phyloP scores from a whole-genome alignment of 2,329 filamentous ascomycete species.

The Diaporthe batatas region DNA sequence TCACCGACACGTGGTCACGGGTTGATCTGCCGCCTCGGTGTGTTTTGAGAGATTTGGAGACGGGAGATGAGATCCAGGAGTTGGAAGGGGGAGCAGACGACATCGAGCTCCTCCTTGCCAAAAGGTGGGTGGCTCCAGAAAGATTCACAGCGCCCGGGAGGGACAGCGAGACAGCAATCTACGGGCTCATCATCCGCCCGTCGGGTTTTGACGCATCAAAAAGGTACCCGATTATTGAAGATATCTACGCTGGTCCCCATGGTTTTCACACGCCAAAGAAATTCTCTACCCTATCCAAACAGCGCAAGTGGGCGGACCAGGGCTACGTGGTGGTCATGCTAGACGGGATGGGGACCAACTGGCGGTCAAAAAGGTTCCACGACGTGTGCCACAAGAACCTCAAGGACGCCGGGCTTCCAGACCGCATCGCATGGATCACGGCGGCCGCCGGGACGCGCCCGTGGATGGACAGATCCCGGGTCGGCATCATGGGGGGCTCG shows the following conservation, averaged over 20 bases:
- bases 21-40: neutral
- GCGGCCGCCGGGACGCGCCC: neutral
- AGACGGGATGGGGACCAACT: slow-evolving; percentile 1
- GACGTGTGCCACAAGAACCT: slow-evolving; percentile 6
- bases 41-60: neutral
- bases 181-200: neutral
- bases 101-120: neutral
- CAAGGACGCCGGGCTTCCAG: neutral
- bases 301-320: neutral
- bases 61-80: neutral
- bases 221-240: neutral
- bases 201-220: neutral
- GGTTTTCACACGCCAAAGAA: neutral
- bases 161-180: neutral
- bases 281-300: neutral
- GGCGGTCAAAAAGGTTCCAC: neutral
- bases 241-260: neutral
- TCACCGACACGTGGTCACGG: neutral
- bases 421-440: slow-evolving; percentile 16
- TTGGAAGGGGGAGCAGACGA: neutral
- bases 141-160: neutral
- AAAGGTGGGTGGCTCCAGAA: neutral
- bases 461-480: neutral
- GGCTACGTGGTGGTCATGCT: slow-evolving; percentile 5
- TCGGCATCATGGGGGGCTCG: slow-evolving; percentile 4